A percentile compares a stretch with the other conserved stretches of the same genome.
These are phyloP conservation scores for Colletotrichum tofieldiae DNA, from an alignment of 2,329 filamentous ascomycete genomes.

Conservation along the genomic window DNA sequence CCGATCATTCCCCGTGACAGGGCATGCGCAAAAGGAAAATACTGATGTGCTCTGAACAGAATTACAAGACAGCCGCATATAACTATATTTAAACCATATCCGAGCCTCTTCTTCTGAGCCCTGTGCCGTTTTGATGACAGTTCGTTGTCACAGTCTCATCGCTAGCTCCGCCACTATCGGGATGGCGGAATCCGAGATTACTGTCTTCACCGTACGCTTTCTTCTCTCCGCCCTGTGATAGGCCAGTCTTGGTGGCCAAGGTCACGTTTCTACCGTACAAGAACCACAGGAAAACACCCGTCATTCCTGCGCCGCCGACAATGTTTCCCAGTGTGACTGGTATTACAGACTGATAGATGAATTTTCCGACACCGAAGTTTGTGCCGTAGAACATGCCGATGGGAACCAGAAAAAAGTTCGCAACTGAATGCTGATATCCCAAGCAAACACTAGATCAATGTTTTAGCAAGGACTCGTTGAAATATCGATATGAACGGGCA, in stretches of 20 bases:
- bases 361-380: slow-evolving; percentile 18
- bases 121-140: no score
- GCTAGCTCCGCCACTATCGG: neutral
- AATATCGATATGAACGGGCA: neutral
- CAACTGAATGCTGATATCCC: slow-evolving; percentile 26
- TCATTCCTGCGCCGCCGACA: neutral
- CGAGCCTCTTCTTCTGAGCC: neutral
- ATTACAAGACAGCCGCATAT: neutral
- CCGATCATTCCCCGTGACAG: neutral
- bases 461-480: neutral
- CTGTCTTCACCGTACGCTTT: neutral
- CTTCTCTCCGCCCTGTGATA: neutral
- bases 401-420: slow-evolving; percentile 19
- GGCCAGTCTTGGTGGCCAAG: neutral
- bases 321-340: slow-evolving; percentile 32
- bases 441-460: neutral
- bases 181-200: neutral
- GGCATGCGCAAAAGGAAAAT: neutral
- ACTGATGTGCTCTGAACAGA: neutral
- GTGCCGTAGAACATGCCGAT: slow-evolving; percentile 29
- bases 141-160: neutral
- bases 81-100: neutral
- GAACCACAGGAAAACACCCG: slow-evolving; percentile 9
- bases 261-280: slow-evolving; percentile 9
- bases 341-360: slow-evolving; percentile 22